Conservation (phyloP, 768 basidiomycete species). For the Mycena latifolia region DNA sequence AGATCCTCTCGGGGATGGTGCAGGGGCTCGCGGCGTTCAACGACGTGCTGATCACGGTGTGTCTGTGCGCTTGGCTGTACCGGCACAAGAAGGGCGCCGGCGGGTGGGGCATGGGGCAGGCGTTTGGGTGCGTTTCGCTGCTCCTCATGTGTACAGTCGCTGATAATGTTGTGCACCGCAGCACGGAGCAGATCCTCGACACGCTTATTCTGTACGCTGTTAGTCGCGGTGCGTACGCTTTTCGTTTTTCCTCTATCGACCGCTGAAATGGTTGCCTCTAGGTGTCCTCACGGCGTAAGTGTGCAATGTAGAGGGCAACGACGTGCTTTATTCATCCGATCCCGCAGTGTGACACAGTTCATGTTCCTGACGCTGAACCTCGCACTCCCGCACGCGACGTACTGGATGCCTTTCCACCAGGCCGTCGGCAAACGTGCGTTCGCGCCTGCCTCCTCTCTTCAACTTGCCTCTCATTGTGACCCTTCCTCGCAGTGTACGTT, state of each 20-base stretch:
- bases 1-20: slow-evolving; percentile 28
- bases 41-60: slow-evolving; percentile 30
- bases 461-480: not conserved
- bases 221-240: slow-evolving; percentile 20
- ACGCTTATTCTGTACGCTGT: slow-evolving; percentile 30
- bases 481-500: slow-evolving; percentile 21
- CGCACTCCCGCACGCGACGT: slow-evolving; percentile 25
- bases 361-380: slow-evolving; percentile 27
- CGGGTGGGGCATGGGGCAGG: slow-evolving; percentile 5
- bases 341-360: slow-evolving; percentile 23
- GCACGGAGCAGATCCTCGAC: slow-evolving; percentile 28
- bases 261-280: not conserved
- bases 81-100: slow-evolving; percentile 16
- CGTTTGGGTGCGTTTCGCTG: slow-evolving; percentile 21
- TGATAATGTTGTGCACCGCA: not conserved
- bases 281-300: slow-evolving; percentile 31
- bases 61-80: slow-evolving; percentile 28
- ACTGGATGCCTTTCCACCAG: slow-evolving; percentile 33
- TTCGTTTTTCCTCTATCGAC: not conserved
- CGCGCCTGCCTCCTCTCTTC: not conserved
- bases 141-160: not conserved
- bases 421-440: slow-evolving; percentile 28
- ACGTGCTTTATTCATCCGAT: not conserved
- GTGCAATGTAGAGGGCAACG: not conserved
- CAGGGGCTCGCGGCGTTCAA: slow-evolving; percentile 30